These are phyloP conservation scores for Cucurbita ficifolia DNA, from an alignment of 306 rosid species.

Conservation along the genomic window DNA sequence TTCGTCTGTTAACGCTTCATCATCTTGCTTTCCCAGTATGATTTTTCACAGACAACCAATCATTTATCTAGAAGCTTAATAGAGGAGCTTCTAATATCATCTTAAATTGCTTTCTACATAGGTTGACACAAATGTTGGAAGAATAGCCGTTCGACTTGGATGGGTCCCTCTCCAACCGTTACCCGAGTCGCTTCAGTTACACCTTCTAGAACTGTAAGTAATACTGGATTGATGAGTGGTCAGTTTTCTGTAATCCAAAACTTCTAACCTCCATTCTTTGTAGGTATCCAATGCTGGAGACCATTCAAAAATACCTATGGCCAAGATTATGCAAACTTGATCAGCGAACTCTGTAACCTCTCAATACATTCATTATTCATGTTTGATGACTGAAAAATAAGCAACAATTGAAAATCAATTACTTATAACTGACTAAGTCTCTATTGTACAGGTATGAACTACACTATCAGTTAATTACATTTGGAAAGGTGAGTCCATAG, in stretches of 20 bases:
- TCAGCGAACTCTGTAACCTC: conserved; percentile 71
- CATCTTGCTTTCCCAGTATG: conserved; percentile 95
- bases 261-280: conserved; percentile 20
- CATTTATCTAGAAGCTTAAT: neutral
- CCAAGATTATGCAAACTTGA: conserved; percentile 96
- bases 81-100: conserved; percentile 10
- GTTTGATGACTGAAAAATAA: neutral
- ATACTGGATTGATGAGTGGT: neutral
- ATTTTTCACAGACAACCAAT: conserved; percentile 9
- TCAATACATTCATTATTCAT: neutral
- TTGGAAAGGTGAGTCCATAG: conserved; percentile 59
- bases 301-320: conserved; percentile 91
- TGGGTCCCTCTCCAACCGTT: conserved; percentile 97
- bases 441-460: conserved; percentile 63
- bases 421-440: conserved; percentile 16
- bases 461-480: conserved; percentile 94
- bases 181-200: conserved; percentile 80
- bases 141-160: conserved; percentile 94
- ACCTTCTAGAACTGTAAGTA: conserved; percentile 77
- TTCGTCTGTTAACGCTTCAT: conserved; percentile 84
- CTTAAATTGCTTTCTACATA: conserved; percentile 15
- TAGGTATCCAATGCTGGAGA: conserved; percentile 85
- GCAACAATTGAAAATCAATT: neutral
- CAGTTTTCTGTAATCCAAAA: neutral
- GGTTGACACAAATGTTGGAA: conserved; percentile 99